Conservation (phyloP, 1,139 yeast species). For the Suhomyces bokatorum region DNA sequence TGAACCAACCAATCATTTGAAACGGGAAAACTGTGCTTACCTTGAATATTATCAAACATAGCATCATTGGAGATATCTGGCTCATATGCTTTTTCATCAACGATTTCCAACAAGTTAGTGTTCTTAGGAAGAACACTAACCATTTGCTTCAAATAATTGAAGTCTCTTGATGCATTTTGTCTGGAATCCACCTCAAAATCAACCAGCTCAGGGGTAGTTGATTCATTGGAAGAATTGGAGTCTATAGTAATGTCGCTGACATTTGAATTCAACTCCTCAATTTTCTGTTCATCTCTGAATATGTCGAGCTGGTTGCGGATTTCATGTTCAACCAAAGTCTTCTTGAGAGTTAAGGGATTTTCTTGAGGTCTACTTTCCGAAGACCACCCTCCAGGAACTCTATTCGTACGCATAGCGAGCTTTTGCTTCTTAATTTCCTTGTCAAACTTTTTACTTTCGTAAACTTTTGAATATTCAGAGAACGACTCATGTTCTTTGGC, state of each 20-base stretch:
- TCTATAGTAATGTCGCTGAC: conserved; percentile 36
- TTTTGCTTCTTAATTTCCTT: conserved; percentile 41
- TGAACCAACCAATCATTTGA: conserved; percentile 67
- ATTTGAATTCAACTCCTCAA: conserved; percentile 23
- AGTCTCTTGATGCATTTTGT: conserved; percentile 20
- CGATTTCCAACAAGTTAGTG: conserved; percentile 40
- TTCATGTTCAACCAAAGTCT: conserved; percentile 30
- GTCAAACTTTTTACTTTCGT: conserved; percentile 29
- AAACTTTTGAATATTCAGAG: conserved; percentile 30
- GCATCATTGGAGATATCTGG: conserved; percentile 49
- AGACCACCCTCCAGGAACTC: conserved; percentile 43
- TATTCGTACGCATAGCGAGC: conserved; percentile 28
- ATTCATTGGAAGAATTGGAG: conserved; percentile 19
- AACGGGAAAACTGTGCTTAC: conserved; percentile 43
- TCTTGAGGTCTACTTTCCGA: conserved; percentile 18
- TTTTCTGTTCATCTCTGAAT: conserved; percentile 22
- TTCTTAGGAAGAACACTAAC: conserved; percentile 34
- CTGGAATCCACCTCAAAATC: conserved; percentile 13
- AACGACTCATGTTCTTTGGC: conserved; percentile 26
- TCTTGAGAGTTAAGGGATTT: conserved; percentile 26
- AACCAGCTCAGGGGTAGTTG: conserved; percentile 12
- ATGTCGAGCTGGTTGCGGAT: conserved; percentile 27
- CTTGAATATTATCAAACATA: conserved; percentile 34
- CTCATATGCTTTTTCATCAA: conserved; percentile 68
- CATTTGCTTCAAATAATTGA: conserved; percentile 39